Conservation (phyloP, 1,284 basidiomycete species). For the Rhizoctonia solani region DNA sequence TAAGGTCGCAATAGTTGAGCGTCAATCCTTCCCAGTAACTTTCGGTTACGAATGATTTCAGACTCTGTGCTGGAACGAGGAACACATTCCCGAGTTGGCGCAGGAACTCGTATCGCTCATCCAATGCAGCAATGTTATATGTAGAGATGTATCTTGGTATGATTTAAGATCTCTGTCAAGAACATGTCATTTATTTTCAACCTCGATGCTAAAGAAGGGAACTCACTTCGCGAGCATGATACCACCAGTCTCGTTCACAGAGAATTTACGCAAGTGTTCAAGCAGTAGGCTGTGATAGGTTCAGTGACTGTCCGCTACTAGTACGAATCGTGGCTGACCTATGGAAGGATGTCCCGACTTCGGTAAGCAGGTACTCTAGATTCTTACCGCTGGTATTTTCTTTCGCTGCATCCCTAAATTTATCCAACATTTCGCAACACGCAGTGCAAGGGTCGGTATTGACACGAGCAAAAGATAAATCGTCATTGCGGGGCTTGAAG, state of each 20-base stretch:
- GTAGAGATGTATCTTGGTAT: slow-evolving; percentile 91
- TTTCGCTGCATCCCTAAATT: slow-evolving; percentile 73
- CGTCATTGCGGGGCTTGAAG: slow-evolving; percentile 96
- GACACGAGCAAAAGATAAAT: slow-evolving; percentile 89
- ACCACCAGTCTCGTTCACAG: slow-evolving; percentile 94
- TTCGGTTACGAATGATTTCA: slow-evolving; percentile 91
- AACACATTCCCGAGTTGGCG: slow-evolving; percentile 97
- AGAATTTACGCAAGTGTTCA: slow-evolving; percentile 95
- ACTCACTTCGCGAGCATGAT: slow-evolving; percentile 96
- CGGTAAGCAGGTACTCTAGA: slow-evolving; percentile 86
- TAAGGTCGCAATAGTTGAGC: slow-evolving; percentile 86
- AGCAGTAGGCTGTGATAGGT: slow-evolving; percentile 69
- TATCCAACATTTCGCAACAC: slow-evolving; percentile 85
- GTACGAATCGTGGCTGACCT: slow-evolving; percentile 55
- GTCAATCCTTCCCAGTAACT: slow-evolving; percentile 91
- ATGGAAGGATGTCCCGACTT: slow-evolving; percentile 94
- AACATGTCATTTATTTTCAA: slow-evolving; percentile 16
- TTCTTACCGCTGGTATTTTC: slow-evolving; percentile 89
- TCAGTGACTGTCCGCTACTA: background rate
- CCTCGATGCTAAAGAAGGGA: slow-evolving; percentile 8
- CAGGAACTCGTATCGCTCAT: slow-evolving; percentile 98
- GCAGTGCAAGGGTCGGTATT: slow-evolving; percentile 95
- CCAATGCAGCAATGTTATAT: slow-evolving; percentile 81
- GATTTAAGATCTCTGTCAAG: slow-evolving; percentile 84
- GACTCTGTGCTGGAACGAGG: slow-evolving; percentile 89